phyloP scores from a whole-genome alignment of 2,329 filamentous ascomycete species.

The Colletotrichum sp. region DNA sequence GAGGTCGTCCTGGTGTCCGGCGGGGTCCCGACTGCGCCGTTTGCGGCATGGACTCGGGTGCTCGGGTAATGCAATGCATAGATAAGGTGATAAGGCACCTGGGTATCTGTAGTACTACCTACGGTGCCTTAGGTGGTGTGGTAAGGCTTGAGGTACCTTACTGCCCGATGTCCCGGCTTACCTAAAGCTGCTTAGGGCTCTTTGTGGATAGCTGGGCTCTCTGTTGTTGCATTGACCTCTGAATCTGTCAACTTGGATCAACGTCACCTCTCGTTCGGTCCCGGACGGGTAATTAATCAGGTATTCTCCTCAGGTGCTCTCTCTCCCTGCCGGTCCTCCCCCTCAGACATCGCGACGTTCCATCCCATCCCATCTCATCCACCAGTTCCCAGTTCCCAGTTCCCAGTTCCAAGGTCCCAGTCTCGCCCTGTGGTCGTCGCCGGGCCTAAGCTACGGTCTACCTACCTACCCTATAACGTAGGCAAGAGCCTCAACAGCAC shows the following conservation, averaged over 20 bases:
- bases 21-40: neutral
- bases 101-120: too few relatives aligned
- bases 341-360: neutral
- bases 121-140: too few relatives aligned
- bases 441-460: neutral
- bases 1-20: constrained; percentile 10
- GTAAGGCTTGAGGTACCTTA: too few relatives aligned
- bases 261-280: constrained; percentile 1
- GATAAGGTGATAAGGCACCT: too few relatives aligned
- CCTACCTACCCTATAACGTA: neutral
- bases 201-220: neutral
- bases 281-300: constrained; percentile 7
- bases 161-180: neutral
- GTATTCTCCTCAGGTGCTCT: neutral
- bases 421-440: neutral
- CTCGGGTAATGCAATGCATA: neutral
- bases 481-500: constrained; percentile 13
- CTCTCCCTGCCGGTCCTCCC: neutral
- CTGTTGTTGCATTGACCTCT: neutral
- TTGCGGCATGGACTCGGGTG: neutral
- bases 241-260: neutral
- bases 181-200: neutral
- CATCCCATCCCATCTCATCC: neutral
- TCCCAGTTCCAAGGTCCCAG: neutral
- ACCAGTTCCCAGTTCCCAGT: neutral